Percentiles rank a stretch among this genome's conserved stretches.
Evolutionary conservation across 1,139 yeast species (phyloP).

Genomic region (Candida sp.): DNA sequence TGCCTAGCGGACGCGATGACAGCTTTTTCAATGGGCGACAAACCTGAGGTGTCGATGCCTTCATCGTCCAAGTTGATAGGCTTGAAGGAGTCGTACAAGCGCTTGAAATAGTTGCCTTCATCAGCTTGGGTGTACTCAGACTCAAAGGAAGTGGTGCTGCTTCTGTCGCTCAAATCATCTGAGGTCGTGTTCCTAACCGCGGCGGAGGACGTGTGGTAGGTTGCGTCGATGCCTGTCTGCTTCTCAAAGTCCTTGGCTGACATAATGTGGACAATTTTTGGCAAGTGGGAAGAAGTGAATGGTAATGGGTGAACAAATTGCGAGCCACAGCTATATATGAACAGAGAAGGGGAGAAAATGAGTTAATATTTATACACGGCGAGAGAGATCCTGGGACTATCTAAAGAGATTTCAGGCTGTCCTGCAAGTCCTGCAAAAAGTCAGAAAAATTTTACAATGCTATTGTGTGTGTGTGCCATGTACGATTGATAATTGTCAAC

Average conservation of each 20-base stretch:
- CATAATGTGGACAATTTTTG: not conserved
- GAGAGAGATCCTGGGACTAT: no score
- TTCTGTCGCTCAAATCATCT: not conserved
- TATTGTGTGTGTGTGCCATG: not conserved
- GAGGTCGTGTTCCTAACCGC: not conserved
- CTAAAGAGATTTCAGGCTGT: no score
- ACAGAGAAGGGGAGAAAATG: not conserved
- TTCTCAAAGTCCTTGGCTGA: constrained; percentile 8
- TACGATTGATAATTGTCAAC: not conserved
- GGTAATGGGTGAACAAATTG: no score
- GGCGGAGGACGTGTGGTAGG: not conserved
- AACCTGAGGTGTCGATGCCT: constrained; percentile 34
- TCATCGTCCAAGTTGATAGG: constrained; percentile 46
- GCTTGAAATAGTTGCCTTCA: constrained; percentile 3
- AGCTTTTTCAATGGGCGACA: constrained; percentile 37
- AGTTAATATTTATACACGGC: not conserved
- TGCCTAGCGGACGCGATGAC: constrained; percentile 42
- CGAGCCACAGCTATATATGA: not conserved
- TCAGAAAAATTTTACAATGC: not conserved
- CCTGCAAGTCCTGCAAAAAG: not conserved
- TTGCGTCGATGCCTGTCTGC: constrained; percentile 1
- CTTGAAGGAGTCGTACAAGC: constrained; percentile 39
- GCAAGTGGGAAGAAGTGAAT: not conserved
- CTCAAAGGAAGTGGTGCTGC: constrained; percentile 2
- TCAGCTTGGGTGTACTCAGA: not conserved